A percentile compares a stretch with the other conserved stretches of the same genome.
phyloP scores from a whole-genome alignment of 2,329 filamentous ascomycete genomes.

The Cladophialophora chaetospira region DNA sequence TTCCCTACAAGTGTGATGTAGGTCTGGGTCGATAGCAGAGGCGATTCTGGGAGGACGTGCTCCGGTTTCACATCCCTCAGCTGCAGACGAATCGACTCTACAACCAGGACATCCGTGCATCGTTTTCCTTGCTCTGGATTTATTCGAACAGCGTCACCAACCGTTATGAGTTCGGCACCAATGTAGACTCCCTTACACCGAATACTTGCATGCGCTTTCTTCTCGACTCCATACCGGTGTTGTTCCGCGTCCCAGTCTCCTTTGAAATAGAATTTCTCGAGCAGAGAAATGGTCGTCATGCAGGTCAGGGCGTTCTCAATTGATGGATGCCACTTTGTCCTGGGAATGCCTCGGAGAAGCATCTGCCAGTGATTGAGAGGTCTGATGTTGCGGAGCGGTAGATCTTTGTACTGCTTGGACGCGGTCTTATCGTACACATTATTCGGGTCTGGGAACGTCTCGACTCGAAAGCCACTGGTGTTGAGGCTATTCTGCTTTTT shows the following conservation, averaged over 20 bases:
- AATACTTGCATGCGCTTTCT: constrained; percentile 51
- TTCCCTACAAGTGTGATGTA: constrained; percentile 53
- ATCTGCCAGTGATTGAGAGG: constrained; percentile 59
- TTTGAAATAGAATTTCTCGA: constrained; percentile 55
- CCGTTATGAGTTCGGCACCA: constrained; percentile 57
- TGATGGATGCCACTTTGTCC: constrained; percentile 54
- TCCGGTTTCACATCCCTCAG: constrained; percentile 53
- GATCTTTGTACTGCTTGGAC: constrained; percentile 58
- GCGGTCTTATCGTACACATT: constrained; percentile 50
- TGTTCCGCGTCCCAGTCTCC: constrained; percentile 48
- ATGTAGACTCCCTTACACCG: constrained; percentile 58
- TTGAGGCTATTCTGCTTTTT: constrained; percentile 47
- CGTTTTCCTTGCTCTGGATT: constrained; percentile 36
- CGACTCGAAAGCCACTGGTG: constrained; percentile 59
- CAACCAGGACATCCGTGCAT: constrained; percentile 56
- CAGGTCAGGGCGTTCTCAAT: constrained; percentile 56
- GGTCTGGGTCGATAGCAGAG: constrained; percentile 49
- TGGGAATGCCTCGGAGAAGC: constrained; percentile 46
- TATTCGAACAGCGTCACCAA: constrained; percentile 59
- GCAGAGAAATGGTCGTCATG: constrained; percentile 55
- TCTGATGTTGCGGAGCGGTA: constrained; percentile 56
- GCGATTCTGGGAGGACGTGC: constrained; percentile 48
- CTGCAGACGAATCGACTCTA: constrained; percentile 56
- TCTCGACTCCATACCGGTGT: background rate
- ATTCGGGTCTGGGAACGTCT: constrained; percentile 57